Conservation (phyloP, 2,329 filamentous ascomycete species). For the Penicillium sp. region DNA sequence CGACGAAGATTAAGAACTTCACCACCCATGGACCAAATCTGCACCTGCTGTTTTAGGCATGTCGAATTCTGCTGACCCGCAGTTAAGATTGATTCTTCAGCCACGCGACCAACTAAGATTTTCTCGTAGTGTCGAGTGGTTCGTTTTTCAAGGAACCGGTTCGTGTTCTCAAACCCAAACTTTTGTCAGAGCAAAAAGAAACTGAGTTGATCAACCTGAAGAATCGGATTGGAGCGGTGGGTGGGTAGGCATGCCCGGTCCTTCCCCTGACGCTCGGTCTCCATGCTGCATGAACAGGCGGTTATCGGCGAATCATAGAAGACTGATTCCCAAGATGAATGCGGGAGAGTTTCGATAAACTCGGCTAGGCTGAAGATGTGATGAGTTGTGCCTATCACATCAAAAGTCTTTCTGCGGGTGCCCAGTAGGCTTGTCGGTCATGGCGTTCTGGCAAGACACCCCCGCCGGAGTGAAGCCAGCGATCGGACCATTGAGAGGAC, state of each 20-base stretch:
- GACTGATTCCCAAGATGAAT: conserved; percentile 5
- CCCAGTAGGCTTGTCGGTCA: conserved; percentile 4
- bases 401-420: neutral
- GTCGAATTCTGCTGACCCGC: conserved; percentile 6
- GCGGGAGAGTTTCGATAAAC: conserved; percentile 20
- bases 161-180: neutral
- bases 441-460: conserved; percentile 4
- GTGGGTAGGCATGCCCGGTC: conserved; percentile 2
- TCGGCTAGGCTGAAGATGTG: conserved; percentile 22
- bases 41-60: conserved; percentile 23
- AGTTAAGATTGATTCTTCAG: neutral
- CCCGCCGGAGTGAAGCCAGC: neutral
- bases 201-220: neutral
- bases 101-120: conserved; percentile 15
- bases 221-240: neutral
- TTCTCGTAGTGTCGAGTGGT: neutral
- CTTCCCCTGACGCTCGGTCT: conserved; percentile 23
- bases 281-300: conserved; percentile 5
- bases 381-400: conserved; percentile 27
- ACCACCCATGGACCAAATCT: neutral
- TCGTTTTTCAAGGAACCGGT: conserved; percentile 14
- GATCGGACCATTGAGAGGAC: neutral
- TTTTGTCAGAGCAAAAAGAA: neutral
- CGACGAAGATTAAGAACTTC: neutral
- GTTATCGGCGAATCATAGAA: conserved; percentile 12